These are phyloP conservation scores for Globisporangium spinosum DNA, from an alignment of 352 stramenopile species.

Conservation along the genomic window DNA sequence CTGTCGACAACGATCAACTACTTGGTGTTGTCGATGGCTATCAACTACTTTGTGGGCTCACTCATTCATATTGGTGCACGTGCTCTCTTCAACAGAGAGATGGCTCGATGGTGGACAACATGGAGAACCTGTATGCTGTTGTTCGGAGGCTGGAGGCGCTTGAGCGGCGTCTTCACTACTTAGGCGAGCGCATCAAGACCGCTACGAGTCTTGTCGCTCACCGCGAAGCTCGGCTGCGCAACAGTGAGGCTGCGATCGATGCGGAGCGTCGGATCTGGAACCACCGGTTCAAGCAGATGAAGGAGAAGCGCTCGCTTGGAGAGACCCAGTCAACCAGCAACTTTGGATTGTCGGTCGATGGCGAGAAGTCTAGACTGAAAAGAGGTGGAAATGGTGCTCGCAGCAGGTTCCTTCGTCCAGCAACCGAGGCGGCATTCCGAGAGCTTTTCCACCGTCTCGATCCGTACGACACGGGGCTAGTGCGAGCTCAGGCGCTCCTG, in stretches of 20 bases:
- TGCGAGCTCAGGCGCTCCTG: conserved; percentile 30
- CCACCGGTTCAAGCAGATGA: conserved; percentile 26
- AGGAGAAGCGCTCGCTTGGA: conserved; percentile 12
- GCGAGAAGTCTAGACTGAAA: conserved; percentile 6
- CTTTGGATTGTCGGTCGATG: neutral
- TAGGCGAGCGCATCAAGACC: conserved; percentile 39
- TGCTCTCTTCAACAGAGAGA: conserved; percentile 21
- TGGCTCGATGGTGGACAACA: conserved; percentile 40
- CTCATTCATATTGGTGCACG: too few relatives aligned
- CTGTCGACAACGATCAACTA: too few relatives aligned
- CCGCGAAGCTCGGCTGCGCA: conserved; percentile 51
- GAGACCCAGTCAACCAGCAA: neutral
- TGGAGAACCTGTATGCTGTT: conserved; percentile 35
- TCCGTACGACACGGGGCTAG: conserved; percentile 54
- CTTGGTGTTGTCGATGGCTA: neutral
- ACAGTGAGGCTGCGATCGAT: conserved; percentile 61
- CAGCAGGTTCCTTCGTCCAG: conserved; percentile 40
- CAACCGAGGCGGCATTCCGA: conserved; percentile 50
- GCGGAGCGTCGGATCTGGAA: conserved; percentile 36
- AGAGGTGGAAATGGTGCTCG: neutral
- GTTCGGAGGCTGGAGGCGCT: conserved; percentile 33
- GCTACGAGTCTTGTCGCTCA: conserved; percentile 43
- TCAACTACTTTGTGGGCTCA: too few relatives aligned
- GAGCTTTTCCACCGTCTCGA: conserved; percentile 66
- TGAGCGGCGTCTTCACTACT: conserved; percentile 32